Conservation (phyloP, 495 filamentous ascomycete genomes). For the Aspergillus sparsus region DNA sequence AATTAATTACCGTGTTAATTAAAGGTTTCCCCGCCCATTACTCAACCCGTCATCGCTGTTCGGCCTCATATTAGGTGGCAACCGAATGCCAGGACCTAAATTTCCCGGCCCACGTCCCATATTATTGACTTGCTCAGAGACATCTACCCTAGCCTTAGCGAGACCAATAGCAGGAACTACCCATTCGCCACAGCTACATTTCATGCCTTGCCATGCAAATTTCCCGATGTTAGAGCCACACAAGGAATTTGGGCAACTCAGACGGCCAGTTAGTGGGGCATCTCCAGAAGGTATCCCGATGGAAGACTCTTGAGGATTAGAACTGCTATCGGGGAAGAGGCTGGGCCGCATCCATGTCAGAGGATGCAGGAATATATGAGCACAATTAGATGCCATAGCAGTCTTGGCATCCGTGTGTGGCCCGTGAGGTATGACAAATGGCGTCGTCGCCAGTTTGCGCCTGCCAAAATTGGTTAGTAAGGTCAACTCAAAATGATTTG, state of each 20-base stretch:
- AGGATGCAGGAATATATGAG: constrained; percentile 86
- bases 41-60: constrained; percentile 18
- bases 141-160: constrained; percentile 78
- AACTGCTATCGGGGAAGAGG: constrained; percentile 48
- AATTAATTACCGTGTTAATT: constrained; percentile 10
- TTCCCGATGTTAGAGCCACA: constrained; percentile 82
- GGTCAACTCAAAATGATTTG: background rate
- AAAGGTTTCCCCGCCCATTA: constrained; percentile 39
- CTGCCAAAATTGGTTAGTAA: constrained; percentile 37
- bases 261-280: constrained; percentile 72
- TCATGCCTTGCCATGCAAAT: constrained; percentile 94
- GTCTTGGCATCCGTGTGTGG: constrained; percentile 27
- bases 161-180: constrained; percentile 87
- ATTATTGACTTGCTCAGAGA: constrained; percentile 31
- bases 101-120: constrained; percentile 24
- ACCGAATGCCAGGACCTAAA: constrained; percentile 37
- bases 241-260: constrained; percentile 76
- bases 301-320: constrained; percentile 17
- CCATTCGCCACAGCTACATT: constrained; percentile 89
- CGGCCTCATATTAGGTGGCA: constrained; percentile 46
- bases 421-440: constrained; percentile 60
- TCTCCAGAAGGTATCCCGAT: constrained; percentile 41
- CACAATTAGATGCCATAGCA: constrained; percentile 52
- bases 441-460: constrained; percentile 61
- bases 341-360: constrained; percentile 89